These are phyloP conservation scores for Scheffersomyces stipitis DNA, from an alignment of 805 yeast genomes.

Conservation along the genomic window DNA sequence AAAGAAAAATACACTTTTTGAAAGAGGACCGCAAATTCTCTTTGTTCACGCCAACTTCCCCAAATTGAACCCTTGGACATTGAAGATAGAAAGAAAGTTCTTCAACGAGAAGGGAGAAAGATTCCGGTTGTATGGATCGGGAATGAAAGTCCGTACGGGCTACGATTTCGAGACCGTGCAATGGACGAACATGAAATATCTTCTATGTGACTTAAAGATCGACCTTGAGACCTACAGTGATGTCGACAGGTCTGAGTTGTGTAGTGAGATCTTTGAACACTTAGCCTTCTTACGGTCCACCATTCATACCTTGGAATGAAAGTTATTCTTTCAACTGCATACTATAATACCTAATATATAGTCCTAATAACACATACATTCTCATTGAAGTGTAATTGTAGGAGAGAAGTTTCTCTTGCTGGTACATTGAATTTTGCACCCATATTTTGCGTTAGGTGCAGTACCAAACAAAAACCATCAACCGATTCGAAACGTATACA, in stretches of 20 bases:
- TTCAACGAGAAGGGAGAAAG: constrained; percentile 45
- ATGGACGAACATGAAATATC: constrained; percentile 56
- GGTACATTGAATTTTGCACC: no score
- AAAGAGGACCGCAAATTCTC: constrained; percentile 30
- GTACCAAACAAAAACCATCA: no score
- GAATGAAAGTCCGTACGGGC: constrained; percentile 50
- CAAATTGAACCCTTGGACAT: constrained; percentile 60
- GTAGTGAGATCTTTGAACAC: constrained; percentile 51
- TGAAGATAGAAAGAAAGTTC: constrained; percentile 43
- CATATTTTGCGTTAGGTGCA: no score
- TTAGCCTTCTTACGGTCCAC: constrained; percentile 41
- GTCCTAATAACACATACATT: no score
- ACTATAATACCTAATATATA: no score
- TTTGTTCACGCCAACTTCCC: constrained; percentile 71
- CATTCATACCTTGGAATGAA: constrained; percentile 34
- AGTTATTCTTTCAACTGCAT: no score
- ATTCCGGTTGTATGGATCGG: constrained; percentile 59
- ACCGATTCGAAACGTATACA: no score
- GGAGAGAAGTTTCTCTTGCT: no score
- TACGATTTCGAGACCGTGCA: constrained; percentile 59
- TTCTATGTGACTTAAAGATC: constrained; percentile 52
- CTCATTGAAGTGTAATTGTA: no score
- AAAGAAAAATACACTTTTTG: constrained; percentile 8
- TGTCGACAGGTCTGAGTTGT: constrained; percentile 42
- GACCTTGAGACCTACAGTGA: constrained; percentile 45